phyloP scores from a whole-genome alignment of 2,329 filamentous ascomycete species.

The Ophiostoma quercus region DNA sequence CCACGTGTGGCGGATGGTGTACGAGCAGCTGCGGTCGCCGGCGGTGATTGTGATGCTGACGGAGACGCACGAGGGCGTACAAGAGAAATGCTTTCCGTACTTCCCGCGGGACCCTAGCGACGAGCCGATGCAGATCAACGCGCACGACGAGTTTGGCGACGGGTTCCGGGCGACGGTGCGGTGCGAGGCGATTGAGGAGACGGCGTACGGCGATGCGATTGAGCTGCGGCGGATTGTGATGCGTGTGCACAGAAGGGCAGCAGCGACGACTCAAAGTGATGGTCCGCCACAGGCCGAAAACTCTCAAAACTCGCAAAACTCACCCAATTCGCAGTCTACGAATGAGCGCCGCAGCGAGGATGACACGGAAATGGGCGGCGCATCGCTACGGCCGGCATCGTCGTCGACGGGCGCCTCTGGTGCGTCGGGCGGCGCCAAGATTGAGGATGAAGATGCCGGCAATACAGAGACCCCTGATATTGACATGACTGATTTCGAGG shows the following conservation, averaged over 20 bases:
- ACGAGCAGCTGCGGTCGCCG: conserved; percentile 65
- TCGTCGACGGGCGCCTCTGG: neutral
- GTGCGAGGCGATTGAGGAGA: conserved; percentile 58
- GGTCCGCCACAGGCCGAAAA: neutral
- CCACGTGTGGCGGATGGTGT: conserved; percentile 95
- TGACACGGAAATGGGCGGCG: conserved; percentile 10
- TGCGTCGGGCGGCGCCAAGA: neutral
- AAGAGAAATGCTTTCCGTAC: conserved; percentile 85
- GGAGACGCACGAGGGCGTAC: conserved; percentile 70
- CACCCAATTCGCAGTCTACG: too few relatives aligned
- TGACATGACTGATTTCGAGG: conserved; percentile 23
- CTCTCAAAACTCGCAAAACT: too few relatives aligned
- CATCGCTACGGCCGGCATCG: neutral
- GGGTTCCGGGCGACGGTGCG: conserved; percentile 64
- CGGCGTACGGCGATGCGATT: conserved; percentile 51
- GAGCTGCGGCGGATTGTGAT: conserved; percentile 70
- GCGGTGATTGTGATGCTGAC: conserved; percentile 94
- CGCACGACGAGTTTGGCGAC: conserved; percentile 59
- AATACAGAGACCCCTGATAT: neutral
- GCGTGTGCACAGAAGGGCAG: conserved; percentile 37
- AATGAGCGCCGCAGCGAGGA: neutral
- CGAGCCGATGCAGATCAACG: conserved; percentile 52
- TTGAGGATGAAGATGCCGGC: neutral
- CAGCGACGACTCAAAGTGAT: neutral
- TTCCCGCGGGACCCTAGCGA: conserved; percentile 60